Conservation (phyloP, 148 eudicot genomes). For the Spergularia marina region DNA sequence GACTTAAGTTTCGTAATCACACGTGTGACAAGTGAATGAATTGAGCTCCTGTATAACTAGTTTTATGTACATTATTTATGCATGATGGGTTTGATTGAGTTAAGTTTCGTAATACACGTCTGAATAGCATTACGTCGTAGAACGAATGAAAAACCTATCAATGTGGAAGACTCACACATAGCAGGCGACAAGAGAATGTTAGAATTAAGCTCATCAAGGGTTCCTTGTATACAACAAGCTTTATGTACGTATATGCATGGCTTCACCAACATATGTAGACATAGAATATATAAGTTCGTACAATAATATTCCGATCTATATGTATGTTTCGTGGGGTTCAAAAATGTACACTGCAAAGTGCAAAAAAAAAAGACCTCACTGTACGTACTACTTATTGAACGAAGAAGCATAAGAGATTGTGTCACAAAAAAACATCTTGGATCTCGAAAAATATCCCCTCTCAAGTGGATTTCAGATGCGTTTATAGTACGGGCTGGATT, state of each 20-base stretch:
- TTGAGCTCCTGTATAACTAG: no score
- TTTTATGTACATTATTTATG: no score
- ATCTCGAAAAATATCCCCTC: background rate
- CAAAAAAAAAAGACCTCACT: background rate
- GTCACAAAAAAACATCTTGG: background rate
- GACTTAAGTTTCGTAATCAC: background rate
- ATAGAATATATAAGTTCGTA: background rate
- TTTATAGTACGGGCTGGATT: background rate
- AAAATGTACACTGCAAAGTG: background rate
- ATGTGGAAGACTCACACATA: no score
- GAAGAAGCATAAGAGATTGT: background rate
- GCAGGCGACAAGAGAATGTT: no score
- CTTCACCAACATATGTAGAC: background rate
- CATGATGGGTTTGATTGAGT: no score
- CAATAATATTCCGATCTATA: background rate
- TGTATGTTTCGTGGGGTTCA: background rate
- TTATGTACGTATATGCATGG: slow-evolving; percentile 1
- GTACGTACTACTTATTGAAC: slow-evolving; percentile 1
- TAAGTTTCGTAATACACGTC: background rate
- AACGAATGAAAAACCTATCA: no score
- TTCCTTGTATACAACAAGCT: background rate
- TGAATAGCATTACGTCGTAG: no score
- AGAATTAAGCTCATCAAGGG: no score
- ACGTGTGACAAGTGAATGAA: no score
- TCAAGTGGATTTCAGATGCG: background rate